A percentile compares a stretch with the other conserved stretches of the same genome.
Conservation (phyloP, 2,329 filamentous ascomycete genomes). For the Onygenales sp. region DNA sequence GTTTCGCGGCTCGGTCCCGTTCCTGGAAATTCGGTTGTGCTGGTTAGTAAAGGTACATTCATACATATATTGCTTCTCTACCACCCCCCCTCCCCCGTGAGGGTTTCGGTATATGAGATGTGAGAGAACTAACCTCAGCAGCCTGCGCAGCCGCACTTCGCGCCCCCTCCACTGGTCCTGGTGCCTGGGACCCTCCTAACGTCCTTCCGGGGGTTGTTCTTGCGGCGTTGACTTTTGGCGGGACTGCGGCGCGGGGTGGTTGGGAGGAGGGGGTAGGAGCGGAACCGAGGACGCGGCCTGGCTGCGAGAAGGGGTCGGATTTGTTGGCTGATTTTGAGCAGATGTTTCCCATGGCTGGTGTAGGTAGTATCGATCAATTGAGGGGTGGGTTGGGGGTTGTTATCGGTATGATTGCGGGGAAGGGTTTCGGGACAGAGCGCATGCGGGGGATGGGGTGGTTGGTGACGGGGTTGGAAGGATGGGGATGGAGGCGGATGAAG, state of each 20-base stretch:
- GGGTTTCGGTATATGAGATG: background rate
- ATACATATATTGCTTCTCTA: no score
- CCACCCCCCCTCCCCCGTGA: background rate
- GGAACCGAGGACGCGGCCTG: conserved; percentile 62
- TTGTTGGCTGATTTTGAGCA: conserved; percentile 62
- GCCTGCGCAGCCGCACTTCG: conserved; percentile 66
- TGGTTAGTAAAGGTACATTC: background rate
- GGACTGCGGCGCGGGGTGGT: conserved; percentile 42
- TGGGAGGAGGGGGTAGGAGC: conserved; percentile 35
- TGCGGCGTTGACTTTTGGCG: conserved; percentile 31
- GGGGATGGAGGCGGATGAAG: no score
- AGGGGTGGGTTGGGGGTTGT: background rate
- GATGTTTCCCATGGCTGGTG: conserved; percentile 66
- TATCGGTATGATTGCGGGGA: background rate
- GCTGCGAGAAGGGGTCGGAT: conserved; percentile 57
- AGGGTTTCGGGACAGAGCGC: background rate
- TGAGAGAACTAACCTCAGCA: conserved; percentile 60
- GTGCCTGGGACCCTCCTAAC: conserved; percentile 45
- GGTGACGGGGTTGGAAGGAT: no score
- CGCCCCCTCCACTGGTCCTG: conserved; percentile 37
- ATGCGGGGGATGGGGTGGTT: background rate
- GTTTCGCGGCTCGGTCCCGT: conserved; percentile 56
- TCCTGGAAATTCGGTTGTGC: background rate
- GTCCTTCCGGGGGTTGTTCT: conserved; percentile 50
- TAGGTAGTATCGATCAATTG: background rate